phyloP scores from a whole-genome alignment of 2,329 filamentous ascomycete species.

The Aspergillus ruber region DNA sequence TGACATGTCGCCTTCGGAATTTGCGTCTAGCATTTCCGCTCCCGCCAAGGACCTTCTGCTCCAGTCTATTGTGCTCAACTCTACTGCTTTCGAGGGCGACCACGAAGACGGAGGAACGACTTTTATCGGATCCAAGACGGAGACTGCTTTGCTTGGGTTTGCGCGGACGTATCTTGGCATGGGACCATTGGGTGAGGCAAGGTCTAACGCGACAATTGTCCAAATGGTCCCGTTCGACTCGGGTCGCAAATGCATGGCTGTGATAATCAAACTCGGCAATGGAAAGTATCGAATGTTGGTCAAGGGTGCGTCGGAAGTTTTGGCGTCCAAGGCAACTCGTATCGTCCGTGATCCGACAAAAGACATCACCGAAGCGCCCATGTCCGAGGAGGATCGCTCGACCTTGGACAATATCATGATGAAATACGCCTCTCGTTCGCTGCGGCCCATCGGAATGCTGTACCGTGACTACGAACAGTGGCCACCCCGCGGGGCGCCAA shows the following conservation, averaged over 20 bases:
- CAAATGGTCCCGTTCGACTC: slow-evolving; percentile 57
- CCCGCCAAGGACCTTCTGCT: slow-evolving; percentile 52
- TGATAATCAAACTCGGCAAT: slow-evolving; percentile 51
- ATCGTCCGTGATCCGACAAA: slow-evolving; percentile 57
- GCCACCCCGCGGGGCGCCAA: slow-evolving; percentile 63
- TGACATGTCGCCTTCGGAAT: slow-evolving; percentile 49
- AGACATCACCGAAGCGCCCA: slow-evolving; percentile 45
- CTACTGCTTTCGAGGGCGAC: slow-evolving; percentile 62
- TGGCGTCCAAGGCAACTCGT: slow-evolving; percentile 40
- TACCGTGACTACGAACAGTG: slow-evolving; percentile 80
- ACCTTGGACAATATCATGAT: slow-evolving; percentile 63
- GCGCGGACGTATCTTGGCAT: slow-evolving; percentile 61
- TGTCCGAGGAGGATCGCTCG: slow-evolving; percentile 53
- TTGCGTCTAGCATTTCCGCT: slow-evolving; percentile 46
- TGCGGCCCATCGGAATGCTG: slow-evolving; percentile 77
- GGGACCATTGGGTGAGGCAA: slow-evolving; percentile 54
- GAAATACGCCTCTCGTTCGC: slow-evolving; percentile 69
- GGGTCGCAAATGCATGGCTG: slow-evolving; percentile 62
- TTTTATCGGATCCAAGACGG: slow-evolving; percentile 72
- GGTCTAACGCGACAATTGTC: slow-evolving; percentile 54
- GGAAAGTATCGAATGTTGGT: slow-evolving; percentile 53
- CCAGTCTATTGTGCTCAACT: slow-evolving; percentile 62
- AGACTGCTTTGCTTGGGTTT: slow-evolving; percentile 67
- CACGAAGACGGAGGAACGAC: slow-evolving; percentile 49
- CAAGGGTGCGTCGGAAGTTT: slow-evolving; percentile 49